Percentiles rank a stretch among this genome's conserved stretches.
phyloP scores from a whole-genome alignment of 1,284 basidiomycete genomes.

The Athelia psychrophila region DNA sequence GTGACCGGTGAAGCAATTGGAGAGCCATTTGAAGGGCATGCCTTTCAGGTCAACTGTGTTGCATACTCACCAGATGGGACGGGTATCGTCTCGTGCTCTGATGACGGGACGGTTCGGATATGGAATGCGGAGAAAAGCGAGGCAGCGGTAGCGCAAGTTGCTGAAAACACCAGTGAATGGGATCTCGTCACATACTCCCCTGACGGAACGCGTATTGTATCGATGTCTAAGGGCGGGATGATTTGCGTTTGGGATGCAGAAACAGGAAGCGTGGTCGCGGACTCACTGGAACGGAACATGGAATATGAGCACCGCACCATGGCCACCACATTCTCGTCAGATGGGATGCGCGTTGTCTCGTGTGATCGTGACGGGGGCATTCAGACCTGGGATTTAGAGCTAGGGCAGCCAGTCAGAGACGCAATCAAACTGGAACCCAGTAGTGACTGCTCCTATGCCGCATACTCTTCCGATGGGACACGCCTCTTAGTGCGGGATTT shows the following conservation, averaged over 20 bases:
- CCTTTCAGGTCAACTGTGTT: constrained; percentile 10
- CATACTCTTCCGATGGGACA: no score
- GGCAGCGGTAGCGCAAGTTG: neutral
- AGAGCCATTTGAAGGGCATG: neutral
- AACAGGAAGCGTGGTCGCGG: neutral
- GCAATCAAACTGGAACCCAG: no score
- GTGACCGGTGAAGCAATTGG: neutral
- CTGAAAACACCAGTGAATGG: neutral
- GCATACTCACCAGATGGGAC: neutral
- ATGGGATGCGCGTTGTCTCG: no score
- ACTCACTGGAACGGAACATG: no score
- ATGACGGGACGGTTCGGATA: neutral
- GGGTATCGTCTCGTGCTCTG: neutral
- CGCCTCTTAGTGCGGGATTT: no score
- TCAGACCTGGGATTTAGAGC: no score
- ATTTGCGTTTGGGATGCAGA: neutral
- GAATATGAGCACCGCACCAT: no score
- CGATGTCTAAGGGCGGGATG: constrained; percentile 5
- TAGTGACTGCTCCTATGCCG: no score
- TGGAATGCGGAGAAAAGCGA: constrained; percentile 3
- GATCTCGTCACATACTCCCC: constrained; percentile 7
- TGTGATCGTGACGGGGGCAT: no score
- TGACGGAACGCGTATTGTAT: constrained; percentile 5
- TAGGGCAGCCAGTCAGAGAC: no score
- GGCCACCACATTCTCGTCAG: no score